Evolutionary conservation across 2,329 filamentous ascomycete species (phyloP), one percentile per base, ranked within the genome.

Genomic region (Aureobasidium sp.): DNA sequence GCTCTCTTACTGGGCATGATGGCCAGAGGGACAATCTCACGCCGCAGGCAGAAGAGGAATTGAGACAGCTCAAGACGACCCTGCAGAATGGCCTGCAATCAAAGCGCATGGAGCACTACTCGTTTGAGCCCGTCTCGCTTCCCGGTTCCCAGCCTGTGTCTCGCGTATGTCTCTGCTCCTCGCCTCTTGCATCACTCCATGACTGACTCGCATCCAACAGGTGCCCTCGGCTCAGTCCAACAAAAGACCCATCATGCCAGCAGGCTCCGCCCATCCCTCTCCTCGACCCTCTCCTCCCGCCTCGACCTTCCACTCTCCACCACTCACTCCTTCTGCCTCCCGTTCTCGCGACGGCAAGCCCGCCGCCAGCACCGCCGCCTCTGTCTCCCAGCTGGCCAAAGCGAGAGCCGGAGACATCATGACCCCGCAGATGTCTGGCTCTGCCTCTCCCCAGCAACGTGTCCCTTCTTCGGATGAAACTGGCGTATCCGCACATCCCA

Each of bases 71-170:
- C 57, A 84, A 86, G 47, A 80, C 83, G 61, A 84, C 81, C 21
- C 74, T 95, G 22, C 85, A 89, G 59, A 81, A 82, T 57, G 82
- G 85, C 61, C 77, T 95, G 57, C 90, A 96, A 71, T 85, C 90
- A 62, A 79, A 83, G 54, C 82, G 90, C 58, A 81, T 95, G 75
- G 86, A 86, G 66, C 88, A 90, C 66, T 95, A 89, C 70, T 84
- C 86, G 38, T 97, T 90, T 64, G 90, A 96, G 67, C 85, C 91
- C 29, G 84, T 95, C 58, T 97, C 93, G 30, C 76, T 97, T 49
- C 93, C 93, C 16, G 78, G 83, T 63, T 97, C 93, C 32, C 77
- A 96, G 56, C 91, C 93, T 32, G 78, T 81, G 27, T 91, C 88
- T 40, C 80, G 88, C 71, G 88, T 91, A 82, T 71, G 85, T 79